Evolutionary conservation across 345 rosid genomes (phyloP), one percentile per base, ranked within the genome.

Genomic region (Combretum micranthum): DNA sequence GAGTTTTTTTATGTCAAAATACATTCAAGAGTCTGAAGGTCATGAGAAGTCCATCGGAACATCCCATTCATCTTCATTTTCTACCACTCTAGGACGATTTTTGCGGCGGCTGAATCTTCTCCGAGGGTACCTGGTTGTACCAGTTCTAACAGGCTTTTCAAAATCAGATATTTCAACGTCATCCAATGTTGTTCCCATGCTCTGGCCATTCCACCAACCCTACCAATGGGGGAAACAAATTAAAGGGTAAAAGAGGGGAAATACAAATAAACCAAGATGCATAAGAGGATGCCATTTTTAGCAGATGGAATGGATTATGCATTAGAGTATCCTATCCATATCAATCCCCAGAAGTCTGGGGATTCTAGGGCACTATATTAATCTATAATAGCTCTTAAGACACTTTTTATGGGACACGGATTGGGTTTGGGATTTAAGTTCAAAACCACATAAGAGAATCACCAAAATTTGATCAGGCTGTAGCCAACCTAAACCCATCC

Each of bases 151-250:
- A 42, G 77, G 63, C 52, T 64, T 72, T 64, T 78, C 82, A 42
- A 45, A 25, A n/a, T 78, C 84, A 19, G 71, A 44, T 59, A 83
- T 84, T 26, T 48, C 75, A 17, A 51, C 21, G 49, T 71, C 80
- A 61, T 76, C 79, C n/a, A 44, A 44, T 45, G 79, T 75, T 26
- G 50, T 63, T 44, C 72, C 59, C 5, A 45, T 66, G 42, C 65
- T 68, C 50, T 66, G 78, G 61, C 71, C 53, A 64, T 76, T 86
- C 97, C 89, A 90, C 11, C 82, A 71, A 51, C 97, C 97, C 97
- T 32, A 32, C 39, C 39, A 32, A 32, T 85, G 78, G 44, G 78
- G 44, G 17, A 44, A 32, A 25, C 2, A 46, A 23, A 25, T 16
- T 13, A 23, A 50, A 19, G 42, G 13, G 26, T 13, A 59, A 15